Evolutionary conservation across 331 rosid genomes (phyloP).

Genomic region (Quercus lobata): DNA sequence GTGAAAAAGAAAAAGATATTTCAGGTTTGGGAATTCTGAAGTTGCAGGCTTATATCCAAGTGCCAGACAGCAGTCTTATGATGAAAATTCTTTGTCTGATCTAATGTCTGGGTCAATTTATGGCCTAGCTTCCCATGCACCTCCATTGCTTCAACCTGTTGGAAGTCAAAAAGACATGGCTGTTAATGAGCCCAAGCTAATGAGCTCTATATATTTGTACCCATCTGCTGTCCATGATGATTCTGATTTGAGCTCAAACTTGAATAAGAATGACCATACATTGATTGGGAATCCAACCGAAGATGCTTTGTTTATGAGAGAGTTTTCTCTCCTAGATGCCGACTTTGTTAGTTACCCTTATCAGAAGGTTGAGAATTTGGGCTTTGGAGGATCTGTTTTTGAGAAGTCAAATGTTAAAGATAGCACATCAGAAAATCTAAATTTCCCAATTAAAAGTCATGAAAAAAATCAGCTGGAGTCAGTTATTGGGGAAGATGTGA

Average conservation of each 20-base stretch:
- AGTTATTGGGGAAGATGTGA: constrained; percentile 11
- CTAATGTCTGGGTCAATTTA: constrained; percentile 26
- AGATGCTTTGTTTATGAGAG: constrained; percentile 19
- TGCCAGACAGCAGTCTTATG: constrained; percentile 21
- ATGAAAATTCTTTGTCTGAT: constrained; percentile 24
- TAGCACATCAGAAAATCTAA: constrained; percentile 16
- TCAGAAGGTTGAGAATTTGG: constrained; percentile 36
- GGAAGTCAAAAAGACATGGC: constrained; percentile 20
- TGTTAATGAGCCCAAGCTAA: constrained; percentile 24
- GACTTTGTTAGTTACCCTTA: constrained; percentile 32
- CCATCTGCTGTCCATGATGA: constrained; percentile 29
- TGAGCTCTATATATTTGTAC: constrained; percentile 26
- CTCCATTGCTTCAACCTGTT: constrained; percentile 30
- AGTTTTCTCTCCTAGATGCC: constrained; percentile 40
- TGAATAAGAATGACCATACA: constrained; percentile 26
- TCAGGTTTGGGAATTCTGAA: constrained; percentile 28
- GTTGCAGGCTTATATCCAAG: constrained; percentile 28
- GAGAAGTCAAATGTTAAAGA: constrained; percentile 29
- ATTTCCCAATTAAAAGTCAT: constrained; percentile 9
- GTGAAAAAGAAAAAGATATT: constrained; percentile 26
- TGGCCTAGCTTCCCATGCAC: constrained; percentile 26
- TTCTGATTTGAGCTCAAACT: constrained; percentile 18
- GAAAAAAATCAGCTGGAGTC: constrained; percentile 26
- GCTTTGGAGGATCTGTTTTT: constrained; percentile 16
- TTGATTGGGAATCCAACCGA: constrained; percentile 25